phyloP scores from a whole-genome alignment of 306 rosid species.

The Lathyrus tuberosus region DNA sequence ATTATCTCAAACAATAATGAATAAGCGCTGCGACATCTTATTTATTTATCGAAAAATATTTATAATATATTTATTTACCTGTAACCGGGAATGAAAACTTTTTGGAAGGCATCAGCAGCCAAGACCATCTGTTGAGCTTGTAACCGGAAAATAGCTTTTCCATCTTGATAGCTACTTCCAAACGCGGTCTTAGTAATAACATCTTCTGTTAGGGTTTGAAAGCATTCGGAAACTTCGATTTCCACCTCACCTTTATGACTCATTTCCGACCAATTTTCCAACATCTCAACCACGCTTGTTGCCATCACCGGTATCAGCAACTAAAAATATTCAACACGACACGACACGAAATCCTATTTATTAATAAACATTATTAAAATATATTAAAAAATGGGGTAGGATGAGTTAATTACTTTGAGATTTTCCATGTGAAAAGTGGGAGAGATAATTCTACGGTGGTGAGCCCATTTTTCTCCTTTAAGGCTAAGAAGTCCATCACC shows the following conservation, averaged over 20 bases:
- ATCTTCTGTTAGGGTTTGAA: slow-evolving; percentile 78
- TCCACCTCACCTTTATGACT: slow-evolving; percentile 69
- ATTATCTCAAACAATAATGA: too few relatives aligned
- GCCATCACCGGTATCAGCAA: slow-evolving; percentile 83
- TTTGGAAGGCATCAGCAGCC: slow-evolving; percentile 86
- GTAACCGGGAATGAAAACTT: slow-evolving; percentile 91
- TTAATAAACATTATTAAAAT: background rate
- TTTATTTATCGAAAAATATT: too few relatives aligned
- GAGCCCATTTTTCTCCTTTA: slow-evolving; percentile 95
- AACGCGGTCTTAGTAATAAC: slow-evolving; percentile 78
- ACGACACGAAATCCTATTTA: slow-evolving; percentile 20
- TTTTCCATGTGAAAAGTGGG: slow-evolving; percentile 96
- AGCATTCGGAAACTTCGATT: slow-evolving; percentile 84
- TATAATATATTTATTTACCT: slow-evolving; percentile 50
- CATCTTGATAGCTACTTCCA: slow-evolving; percentile 91
- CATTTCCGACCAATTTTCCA: slow-evolving; percentile 71
- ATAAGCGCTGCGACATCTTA: too few relatives aligned
- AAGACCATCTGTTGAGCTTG: slow-evolving; percentile 82
- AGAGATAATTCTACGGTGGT: slow-evolving; percentile 76
- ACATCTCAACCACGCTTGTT: slow-evolving; percentile 72
- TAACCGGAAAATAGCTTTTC: slow-evolving; percentile 73
- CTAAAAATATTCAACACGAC: slow-evolving; percentile 39
- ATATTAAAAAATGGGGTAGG: background rate
- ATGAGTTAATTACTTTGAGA: slow-evolving; percentile 63
- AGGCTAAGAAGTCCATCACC: slow-evolving; percentile 98